Percentiles rank a stretch among this genome's conserved stretches.
Evolutionary conservation across 192 early-diverging fungal genomes (phyloP).

Genomic region (Gaertneriomyces semiglobifer): DNA sequence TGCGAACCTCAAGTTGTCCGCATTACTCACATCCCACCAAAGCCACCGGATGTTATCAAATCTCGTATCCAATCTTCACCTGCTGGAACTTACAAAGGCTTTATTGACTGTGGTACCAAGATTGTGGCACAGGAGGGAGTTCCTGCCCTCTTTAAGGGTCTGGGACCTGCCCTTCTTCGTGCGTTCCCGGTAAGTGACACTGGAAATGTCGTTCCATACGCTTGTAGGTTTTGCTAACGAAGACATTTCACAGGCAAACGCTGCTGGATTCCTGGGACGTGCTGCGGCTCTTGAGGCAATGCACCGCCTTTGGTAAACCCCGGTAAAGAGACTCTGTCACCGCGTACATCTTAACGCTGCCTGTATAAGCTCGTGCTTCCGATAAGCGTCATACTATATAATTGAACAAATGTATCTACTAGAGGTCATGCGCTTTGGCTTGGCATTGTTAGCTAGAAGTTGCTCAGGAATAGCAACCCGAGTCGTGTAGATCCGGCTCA

Average conservation of each 20-base stretch:
- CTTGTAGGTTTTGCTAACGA: neutral
- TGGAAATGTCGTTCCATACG: neutral
- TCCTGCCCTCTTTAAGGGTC: slow-evolving; percentile 77
- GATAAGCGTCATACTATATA: too few relatives aligned
- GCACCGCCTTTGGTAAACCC: slow-evolving; percentile 48
- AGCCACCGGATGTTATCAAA: slow-evolving; percentile 86
- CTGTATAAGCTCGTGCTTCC: too few relatives aligned
- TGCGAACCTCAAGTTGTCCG: neutral
- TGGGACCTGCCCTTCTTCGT: slow-evolving; percentile 84
- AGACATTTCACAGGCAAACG: slow-evolving; percentile 39
- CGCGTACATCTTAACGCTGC: too few relatives aligned
- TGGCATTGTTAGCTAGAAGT: too few relatives aligned
- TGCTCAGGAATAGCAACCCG: too few relatives aligned
- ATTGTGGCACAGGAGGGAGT: slow-evolving; percentile 79
- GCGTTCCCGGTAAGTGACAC: slow-evolving; percentile 63
- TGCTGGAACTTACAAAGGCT: slow-evolving; percentile 79
- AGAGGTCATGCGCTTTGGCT: too few relatives aligned
- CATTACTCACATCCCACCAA: neutral
- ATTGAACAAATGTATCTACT: too few relatives aligned
- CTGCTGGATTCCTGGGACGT: slow-evolving; percentile 53
- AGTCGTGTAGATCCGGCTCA: too few relatives aligned
- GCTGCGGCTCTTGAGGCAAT: slow-evolving; percentile 45
- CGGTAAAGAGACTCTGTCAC: too few relatives aligned
- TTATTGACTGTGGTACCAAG: slow-evolving; percentile 61
- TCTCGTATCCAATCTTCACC: slow-evolving; percentile 86